Percentiles rank a stretch among this genome's conserved stretches.
phyloP scores from a whole-genome alignment of 1,284 basidiomycete genomes.

The Anthracocystis panici-leucophaei region DNA sequence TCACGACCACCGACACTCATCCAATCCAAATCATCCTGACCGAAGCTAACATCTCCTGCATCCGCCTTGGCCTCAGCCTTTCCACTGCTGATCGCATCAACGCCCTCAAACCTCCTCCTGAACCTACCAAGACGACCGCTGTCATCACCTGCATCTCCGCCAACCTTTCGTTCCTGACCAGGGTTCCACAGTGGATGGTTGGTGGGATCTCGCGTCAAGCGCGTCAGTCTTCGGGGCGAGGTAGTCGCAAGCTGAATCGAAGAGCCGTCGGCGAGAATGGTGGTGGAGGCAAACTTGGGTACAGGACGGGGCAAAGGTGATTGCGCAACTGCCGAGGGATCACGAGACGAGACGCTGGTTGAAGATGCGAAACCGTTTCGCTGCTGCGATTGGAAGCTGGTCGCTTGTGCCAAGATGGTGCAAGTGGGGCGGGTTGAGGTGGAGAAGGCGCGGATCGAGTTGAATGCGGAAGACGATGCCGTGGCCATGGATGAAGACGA shows the following conservation, averaged over 20 bases:
- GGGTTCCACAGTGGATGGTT: slow-evolving; percentile 69
- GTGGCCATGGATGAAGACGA: slow-evolving; percentile 37
- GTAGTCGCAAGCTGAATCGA: slow-evolving; percentile 66
- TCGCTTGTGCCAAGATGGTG: slow-evolving; percentile 22
- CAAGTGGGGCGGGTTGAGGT: slow-evolving; percentile 22
- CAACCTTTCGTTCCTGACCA: slow-evolving; percentile 48
- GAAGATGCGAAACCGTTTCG: slow-evolving; percentile 34
- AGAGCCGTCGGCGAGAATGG: slow-evolving; percentile 67
- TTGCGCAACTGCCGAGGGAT: slow-evolving; percentile 32
- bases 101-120: slow-evolving; percentile 62
- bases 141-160: slow-evolving; percentile 62
- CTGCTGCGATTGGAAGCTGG: slow-evolving; percentile 28
- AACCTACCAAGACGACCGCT: slow-evolving; percentile 66
- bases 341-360: slow-evolving; percentile 14
- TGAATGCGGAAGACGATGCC: slow-evolving; percentile 32
- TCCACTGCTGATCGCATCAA: slow-evolving; percentile 20
- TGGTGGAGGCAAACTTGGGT: slow-evolving; percentile 59
- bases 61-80: slow-evolving; percentile 19
- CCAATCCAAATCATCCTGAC: slow-evolving; percentile 66
- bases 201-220: slow-evolving; percentile 64
- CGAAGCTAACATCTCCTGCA: slow-evolving; percentile 52
- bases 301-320: slow-evolving; percentile 61
- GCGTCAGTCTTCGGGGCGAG: slow-evolving; percentile 57
- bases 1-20: slow-evolving; percentile 68
- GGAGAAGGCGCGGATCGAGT: slow-evolving; percentile 38